Percentiles rank a stretch among this genome's conserved stretches.
phyloP scores from a whole-genome alignment of 768 basidiomycete genomes.

The Rubroboletus pulcherrimus region DNA sequence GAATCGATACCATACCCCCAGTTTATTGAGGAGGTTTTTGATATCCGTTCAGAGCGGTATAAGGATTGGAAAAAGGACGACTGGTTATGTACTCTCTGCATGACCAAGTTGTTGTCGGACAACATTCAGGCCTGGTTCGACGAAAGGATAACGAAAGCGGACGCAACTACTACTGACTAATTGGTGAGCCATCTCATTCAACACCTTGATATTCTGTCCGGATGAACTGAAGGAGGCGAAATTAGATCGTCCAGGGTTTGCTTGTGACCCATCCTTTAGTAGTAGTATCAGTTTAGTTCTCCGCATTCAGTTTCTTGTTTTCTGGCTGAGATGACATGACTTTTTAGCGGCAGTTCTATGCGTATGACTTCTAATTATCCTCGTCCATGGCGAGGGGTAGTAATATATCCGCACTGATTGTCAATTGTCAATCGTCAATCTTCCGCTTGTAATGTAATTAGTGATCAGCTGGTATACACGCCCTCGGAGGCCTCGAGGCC shows the following conservation, averaged over 20 bases:
- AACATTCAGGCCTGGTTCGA: slow-evolving; percentile 14
- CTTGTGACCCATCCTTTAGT: background rate
- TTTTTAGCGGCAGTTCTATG: background rate
- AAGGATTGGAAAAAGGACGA: slow-evolving; percentile 29
- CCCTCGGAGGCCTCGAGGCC: background rate
- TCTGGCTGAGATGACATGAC: background rate
- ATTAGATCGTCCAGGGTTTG: background rate
- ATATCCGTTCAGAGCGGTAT: slow-evolving; percentile 17
- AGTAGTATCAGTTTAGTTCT: background rate
- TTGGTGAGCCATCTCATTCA: background rate
- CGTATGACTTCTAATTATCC: background rate
- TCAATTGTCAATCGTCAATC: background rate
- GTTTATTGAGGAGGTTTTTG: slow-evolving; percentile 16
- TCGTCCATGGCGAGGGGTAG: background rate
- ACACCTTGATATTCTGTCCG: background rate
- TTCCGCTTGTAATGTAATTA: slow-evolving; percentile 11
- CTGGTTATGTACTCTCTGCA: slow-evolving; percentile 32
- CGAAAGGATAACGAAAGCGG: background rate
- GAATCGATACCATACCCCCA: slow-evolving; percentile 8
- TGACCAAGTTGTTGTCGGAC: slow-evolving; percentile 20
- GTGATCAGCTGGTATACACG: slow-evolving; percentile 24
- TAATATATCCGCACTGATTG: background rate
- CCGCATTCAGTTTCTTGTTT: background rate
- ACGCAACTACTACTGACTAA: background rate
- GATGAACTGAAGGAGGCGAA: background rate